A percentile compares a stretch with the other conserved stretches of the same genome.
phyloP scores from a whole-genome alignment of 2,329 filamentous ascomycete genomes.

The Colletotrichum sp. region DNA sequence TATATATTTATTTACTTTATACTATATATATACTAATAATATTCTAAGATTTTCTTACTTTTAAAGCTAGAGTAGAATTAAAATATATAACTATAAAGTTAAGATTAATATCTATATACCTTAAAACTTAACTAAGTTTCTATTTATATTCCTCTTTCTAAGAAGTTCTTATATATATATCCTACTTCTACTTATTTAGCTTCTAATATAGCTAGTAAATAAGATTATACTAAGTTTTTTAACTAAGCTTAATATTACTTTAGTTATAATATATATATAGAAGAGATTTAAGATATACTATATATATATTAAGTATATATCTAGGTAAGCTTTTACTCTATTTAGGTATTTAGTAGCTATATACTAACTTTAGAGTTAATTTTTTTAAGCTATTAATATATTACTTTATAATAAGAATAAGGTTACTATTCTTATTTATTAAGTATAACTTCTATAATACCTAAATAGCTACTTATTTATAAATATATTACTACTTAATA shows the following conservation, averaged over 20 bases:
- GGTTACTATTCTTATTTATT: neutral
- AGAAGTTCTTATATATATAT: too few species aligned
- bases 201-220: too few species aligned
- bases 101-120: too few species aligned
- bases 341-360: neutral
- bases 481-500: neutral
- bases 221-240: neutral
- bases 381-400: neutral
- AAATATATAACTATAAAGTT: too few species aligned
- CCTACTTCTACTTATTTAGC: too few species aligned
- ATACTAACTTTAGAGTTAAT: neutral
- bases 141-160: too few species aligned
- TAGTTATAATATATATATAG: neutral
- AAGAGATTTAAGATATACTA: neutral
- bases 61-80: too few species aligned
- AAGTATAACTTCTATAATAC: neutral
- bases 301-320: neutral
- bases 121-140: too few species aligned
- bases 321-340: neutral
- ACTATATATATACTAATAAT: too few species aligned
- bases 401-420: neutral
- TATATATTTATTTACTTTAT: too few species aligned
- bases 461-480: neutral
- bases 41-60: too few species aligned
- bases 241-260: neutral